Evolutionary conservation across 306 rosid genomes (phyloP).

Genomic region (Vigna angularis): DNA sequence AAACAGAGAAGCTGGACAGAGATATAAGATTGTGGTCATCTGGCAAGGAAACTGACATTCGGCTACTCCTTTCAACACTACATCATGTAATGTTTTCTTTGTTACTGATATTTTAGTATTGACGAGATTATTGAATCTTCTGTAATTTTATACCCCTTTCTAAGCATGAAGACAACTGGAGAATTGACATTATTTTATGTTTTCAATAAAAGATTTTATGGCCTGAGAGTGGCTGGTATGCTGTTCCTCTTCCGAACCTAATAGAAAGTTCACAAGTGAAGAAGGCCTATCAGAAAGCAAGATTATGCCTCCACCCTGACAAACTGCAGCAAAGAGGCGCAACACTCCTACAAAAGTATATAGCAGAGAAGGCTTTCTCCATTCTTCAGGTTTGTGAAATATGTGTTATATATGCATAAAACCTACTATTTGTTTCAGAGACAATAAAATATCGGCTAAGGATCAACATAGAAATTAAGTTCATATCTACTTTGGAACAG

Average conservation of each 20-base stretch:
- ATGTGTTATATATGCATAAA: not conserved
- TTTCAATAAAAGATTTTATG: conserved; percentile 69
- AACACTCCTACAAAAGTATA: conserved; percentile 65
- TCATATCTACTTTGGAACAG: conserved; percentile 49
- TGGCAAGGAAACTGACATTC: conserved; percentile 83
- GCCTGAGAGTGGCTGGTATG: conserved; percentile 84
- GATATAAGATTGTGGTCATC: conserved; percentile 81
- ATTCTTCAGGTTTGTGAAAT: conserved; percentile 76
- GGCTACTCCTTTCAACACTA: conserved; percentile 78
- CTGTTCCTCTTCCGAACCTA: conserved; percentile 63
- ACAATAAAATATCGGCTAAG: not conserved
- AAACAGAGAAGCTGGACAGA: conserved; percentile 68
- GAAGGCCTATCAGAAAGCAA: conserved; percentile 90
- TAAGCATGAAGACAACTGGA: conserved; percentile 7
- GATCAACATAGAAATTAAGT: conserved; percentile 6
- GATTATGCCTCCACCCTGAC: conserved; percentile 91
- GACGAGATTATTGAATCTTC: conserved; percentile 9
- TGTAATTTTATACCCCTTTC: conserved; percentile 9
- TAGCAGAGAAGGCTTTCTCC: conserved; percentile 82
- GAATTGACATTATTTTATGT: conserved; percentile 40
- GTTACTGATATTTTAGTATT: not conserved
- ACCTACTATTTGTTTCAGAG: not conserved
- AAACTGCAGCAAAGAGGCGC: conserved; percentile 97
- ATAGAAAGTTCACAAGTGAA: conserved; percentile 74
- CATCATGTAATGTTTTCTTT: conserved; percentile 62